phyloP scores from a whole-genome alignment of 2,329 filamentous ascomycete species.

The Xylariaceae sp. region DNA sequence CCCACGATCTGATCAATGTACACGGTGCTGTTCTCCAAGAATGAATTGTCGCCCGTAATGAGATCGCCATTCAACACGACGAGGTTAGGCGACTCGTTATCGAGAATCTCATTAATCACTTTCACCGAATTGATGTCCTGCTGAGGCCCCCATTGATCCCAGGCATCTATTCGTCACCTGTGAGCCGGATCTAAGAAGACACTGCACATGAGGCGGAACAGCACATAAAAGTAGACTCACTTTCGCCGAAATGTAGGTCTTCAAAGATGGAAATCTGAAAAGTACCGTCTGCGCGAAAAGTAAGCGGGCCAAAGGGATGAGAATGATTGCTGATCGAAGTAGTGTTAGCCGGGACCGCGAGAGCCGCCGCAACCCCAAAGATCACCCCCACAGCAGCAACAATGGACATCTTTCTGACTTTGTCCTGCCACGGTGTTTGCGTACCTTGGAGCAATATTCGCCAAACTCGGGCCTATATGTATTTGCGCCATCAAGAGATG shows the following conservation, averaged over 20 bases:
- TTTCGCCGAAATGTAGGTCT: slow-evolving; percentile 69
- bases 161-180: slow-evolving; percentile 37
- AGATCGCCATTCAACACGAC: slow-evolving; percentile 69
- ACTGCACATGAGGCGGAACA: neutral
- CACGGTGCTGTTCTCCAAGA: slow-evolving; percentile 49
- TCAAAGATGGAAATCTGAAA: slow-evolving; percentile 59
- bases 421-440: slow-evolving; percentile 6
- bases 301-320: slow-evolving; percentile 25
- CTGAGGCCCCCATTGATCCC: slow-evolving; percentile 43
- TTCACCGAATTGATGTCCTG: slow-evolving; percentile 54
- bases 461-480: slow-evolving; percentile 25
- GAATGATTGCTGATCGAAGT: slow-evolving; percentile 13
- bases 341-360: slow-evolving; percentile 21
- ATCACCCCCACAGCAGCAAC: neutral
- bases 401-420: slow-evolving; percentile 1
- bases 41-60: slow-evolving; percentile 63
- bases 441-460: slow-evolving; percentile 21
- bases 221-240: slow-evolving; percentile 35
- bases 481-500: slow-evolving; percentile 25
- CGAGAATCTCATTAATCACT: slow-evolving; percentile 57
- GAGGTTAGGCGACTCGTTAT: slow-evolving; percentile 53
- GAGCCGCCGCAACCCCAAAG: slow-evolving; percentile 9
- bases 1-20: slow-evolving; percentile 58
- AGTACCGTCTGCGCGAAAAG: slow-evolving; percentile 41
- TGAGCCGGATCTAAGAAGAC: neutral